These are phyloP conservation scores for Myrica gale DNA, from an alignment of 306 rosid species.

Conservation along the genomic window DNA sequence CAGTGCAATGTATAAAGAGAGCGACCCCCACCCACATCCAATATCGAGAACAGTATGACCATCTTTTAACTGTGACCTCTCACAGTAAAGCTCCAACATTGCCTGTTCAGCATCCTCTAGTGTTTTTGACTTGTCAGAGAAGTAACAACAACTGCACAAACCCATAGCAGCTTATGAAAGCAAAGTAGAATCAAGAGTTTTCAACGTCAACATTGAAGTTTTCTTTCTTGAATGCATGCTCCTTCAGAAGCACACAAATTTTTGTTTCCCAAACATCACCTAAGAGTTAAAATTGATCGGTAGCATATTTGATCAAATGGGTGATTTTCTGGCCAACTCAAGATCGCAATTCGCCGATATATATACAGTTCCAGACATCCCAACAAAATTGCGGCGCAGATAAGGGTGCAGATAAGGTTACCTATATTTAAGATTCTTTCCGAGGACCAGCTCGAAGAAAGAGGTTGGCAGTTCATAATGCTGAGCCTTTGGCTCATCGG, in stretches of 20 bases:
- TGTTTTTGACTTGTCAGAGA: conserved; percentile 52
- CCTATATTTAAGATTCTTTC: conserved; percentile 84
- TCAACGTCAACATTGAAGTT: not conserved
- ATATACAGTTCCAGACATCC: no score
- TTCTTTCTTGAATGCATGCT: no score
- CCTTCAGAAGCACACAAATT: no score
- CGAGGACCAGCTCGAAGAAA: conserved; percentile 84
- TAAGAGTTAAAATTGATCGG: no score
- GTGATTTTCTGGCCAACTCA: no score
- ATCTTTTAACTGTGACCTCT: conserved; percentile 66
- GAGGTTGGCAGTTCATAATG: conserved; percentile 89
- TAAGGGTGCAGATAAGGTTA: not conserved
- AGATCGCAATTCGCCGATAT: no score
- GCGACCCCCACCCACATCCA: conserved; percentile 97
- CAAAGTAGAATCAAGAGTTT: not conserved
- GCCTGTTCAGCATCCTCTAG: conserved; percentile 87
- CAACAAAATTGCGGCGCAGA: no score
- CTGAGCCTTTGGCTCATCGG: conserved; percentile 71
- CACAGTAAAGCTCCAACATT: conserved; percentile 66
- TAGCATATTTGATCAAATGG: no score
- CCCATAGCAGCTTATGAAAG: not conserved
- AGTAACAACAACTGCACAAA: conserved; percentile 74
- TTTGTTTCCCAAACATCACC: no score
- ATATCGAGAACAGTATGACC: conserved; percentile 79
- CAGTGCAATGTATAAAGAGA: conserved; percentile 66